These are phyloP conservation scores for Casuarina cunninghamiana DNA, from an alignment of 306 rosid species.

Conservation along the genomic window DNA sequence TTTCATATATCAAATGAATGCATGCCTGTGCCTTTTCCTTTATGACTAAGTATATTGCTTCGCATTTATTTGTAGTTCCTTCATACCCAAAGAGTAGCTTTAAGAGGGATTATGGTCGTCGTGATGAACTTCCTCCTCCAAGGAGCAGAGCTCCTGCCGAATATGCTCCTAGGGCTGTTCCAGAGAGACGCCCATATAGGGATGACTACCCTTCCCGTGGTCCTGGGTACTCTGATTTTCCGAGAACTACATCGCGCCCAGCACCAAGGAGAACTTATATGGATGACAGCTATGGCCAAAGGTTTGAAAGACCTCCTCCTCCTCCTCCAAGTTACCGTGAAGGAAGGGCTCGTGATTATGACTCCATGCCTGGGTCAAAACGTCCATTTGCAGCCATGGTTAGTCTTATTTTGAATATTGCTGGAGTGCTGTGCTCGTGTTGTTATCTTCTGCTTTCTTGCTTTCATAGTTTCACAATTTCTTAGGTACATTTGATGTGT, in stretches of 20 bases:
- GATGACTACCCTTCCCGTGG: slow-evolving; percentile 73
- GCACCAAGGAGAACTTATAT: slow-evolving; percentile 80
- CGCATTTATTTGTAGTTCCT: slow-evolving; percentile 46
- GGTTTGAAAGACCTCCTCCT: slow-evolving; percentile 81
- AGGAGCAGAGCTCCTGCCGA: slow-evolving; percentile 71
- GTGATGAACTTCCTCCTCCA: slow-evolving; percentile 82
- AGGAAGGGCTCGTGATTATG: slow-evolving; percentile 75
- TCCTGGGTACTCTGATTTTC: slow-evolving; percentile 63
- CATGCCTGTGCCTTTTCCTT: slow-evolving; percentile 1
- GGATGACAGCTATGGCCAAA: slow-evolving; percentile 77
- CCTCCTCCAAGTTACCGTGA: slow-evolving; percentile 72
- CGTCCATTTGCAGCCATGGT: slow-evolving; percentile 79
- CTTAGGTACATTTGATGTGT: neutral
- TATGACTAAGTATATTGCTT: slow-evolving; percentile 2
- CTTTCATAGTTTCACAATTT: neutral
- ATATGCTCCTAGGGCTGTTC: slow-evolving; percentile 72
- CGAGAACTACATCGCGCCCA: slow-evolving; percentile 67
- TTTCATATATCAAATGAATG: neutral
- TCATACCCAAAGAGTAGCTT: slow-evolving; percentile 71
- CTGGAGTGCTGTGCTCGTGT: no score
- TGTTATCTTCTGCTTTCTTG: neutral
- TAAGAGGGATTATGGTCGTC: slow-evolving; percentile 82
- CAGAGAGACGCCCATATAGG: slow-evolving; percentile 79
- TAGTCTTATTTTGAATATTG: slow-evolving; percentile 20
- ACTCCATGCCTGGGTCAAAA: slow-evolving; percentile 70